Percentiles rank a stretch among this genome's conserved stretches.
These are phyloP conservation scores for Penicillium polonicum DNA, from an alignment of 2,329 filamentous ascomycete genomes.

Conservation along the genomic window DNA sequence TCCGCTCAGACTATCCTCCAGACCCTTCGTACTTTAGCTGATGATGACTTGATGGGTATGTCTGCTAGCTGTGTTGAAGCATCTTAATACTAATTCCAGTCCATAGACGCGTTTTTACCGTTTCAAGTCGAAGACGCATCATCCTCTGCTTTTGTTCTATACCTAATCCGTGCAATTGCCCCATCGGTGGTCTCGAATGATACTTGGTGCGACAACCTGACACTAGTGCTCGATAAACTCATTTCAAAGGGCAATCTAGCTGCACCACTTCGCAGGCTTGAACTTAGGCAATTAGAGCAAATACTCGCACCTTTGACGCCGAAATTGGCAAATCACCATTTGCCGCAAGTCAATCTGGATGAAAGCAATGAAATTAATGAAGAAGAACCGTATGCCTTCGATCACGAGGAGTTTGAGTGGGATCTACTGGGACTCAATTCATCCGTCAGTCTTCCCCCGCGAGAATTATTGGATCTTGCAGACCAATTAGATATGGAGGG, in stretches of 20 bases:
- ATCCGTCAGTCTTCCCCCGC: constrained; percentile 26
- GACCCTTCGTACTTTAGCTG: constrained; percentile 24
- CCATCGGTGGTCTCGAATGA: constrained; percentile 38
- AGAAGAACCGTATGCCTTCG: constrained; percentile 16
- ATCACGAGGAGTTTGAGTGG: constrained; percentile 28
- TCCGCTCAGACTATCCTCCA: constrained; percentile 29
- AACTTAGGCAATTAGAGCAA: constrained; percentile 41
- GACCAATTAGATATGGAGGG: constrained; percentile 27
- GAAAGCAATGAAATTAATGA: constrained; percentile 8
- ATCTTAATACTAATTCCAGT: neutral
- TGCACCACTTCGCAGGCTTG: constrained; percentile 39
- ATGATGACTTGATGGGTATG: constrained; percentile 26
- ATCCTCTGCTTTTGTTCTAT: constrained; percentile 43
- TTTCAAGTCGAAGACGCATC: constrained; percentile 47
- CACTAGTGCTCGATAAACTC: constrained; percentile 40
- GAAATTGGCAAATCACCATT: constrained; percentile 6
- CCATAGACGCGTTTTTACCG: constrained; percentile 39
- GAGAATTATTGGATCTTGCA: constrained; percentile 26
- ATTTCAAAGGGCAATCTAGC: constrained; percentile 41
- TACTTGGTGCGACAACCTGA: constrained; percentile 39
- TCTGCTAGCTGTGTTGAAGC: neutral
- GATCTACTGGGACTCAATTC: constrained; percentile 25
- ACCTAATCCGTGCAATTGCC: constrained; percentile 34
- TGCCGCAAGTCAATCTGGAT: constrained; percentile 3
- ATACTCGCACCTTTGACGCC: constrained; percentile 39